Evolutionary conservation across 495 filamentous ascomycete genomes (phyloP), one percentile per base, ranked within the genome.

Genomic region (Daldinia vernicosa): DNA sequence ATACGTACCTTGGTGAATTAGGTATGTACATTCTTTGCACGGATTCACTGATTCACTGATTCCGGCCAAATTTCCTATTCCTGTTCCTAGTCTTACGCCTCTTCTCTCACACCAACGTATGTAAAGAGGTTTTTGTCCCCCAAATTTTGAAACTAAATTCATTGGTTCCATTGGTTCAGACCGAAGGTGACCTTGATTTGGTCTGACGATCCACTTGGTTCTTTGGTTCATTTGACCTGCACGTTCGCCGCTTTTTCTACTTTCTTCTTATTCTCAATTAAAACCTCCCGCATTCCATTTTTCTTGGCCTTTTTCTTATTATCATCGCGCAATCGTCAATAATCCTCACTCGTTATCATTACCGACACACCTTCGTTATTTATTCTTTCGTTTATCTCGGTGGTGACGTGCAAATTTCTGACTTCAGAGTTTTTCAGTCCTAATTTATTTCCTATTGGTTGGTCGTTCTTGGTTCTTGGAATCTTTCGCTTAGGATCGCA

Each of bases 71-170:
- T 67, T 66, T 71, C 63, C 68, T 63, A 59, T 71, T 67, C 63
- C 68, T 67, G 69, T 71, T 67, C 63, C 58, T 71, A 61, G 37
- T 72, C 69, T 72, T n/a, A 72, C 64, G 24, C 52, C 69, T 62
- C 57, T 56, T 37, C 14, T 56, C 22, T 62, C 68, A 66, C 63
- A 55, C 68, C 56, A 52, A 47, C 37, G 28, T 26, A 64, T 6
- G 7, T 0, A 53, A 50, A 56, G 58, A 50, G 27, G 57, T 61
- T 56, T 56, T 39, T 30, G 33, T 52, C 59, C 58, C 26, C 68
- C 63, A 72, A 54, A 47, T 67, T 71, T 72, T 67, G 64, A 65
- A 68, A 72, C 55, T 39, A 65, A 37, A 9, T 55, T 35, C 60
- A 72, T 67, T 72, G 69, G 70, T 68, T 28, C 35, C 60, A 72